Percentiles rank a stretch among this genome's conserved stretches.
phyloP scores from a whole-genome alignment of 441 rosid genomes.

The Macaranga tanarius region DNA sequence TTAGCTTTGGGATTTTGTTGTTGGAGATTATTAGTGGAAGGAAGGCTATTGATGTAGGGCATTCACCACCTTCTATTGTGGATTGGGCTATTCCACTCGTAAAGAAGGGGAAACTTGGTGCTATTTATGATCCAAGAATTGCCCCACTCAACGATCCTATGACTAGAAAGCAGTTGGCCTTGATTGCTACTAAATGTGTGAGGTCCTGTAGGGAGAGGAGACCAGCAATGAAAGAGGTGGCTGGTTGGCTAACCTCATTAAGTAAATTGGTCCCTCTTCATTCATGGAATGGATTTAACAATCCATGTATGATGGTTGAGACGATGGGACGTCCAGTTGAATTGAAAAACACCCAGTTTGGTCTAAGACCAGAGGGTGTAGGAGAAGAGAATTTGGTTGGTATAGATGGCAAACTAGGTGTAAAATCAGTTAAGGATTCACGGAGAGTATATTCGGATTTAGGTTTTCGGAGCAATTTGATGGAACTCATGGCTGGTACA shows the following conservation, averaged over 20 bases:
- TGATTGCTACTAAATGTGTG: slow-evolving; percentile 88
- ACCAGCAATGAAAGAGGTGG: slow-evolving; percentile 87
- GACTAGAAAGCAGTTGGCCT: slow-evolving; percentile 74
- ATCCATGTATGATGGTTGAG: slow-evolving; percentile 98
- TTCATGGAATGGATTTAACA: slow-evolving; percentile 87
- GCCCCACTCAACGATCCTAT: slow-evolving; percentile 60
- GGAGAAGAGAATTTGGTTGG: slow-evolving; percentile 36
- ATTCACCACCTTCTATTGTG: slow-evolving; percentile 89
- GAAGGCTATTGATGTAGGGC: slow-evolving; percentile 83
- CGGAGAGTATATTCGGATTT: slow-evolving; percentile 67
- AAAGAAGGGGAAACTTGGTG: slow-evolving; percentile 82
- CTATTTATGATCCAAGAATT: slow-evolving; percentile 73
- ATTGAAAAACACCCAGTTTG: slow-evolving; percentile 32
- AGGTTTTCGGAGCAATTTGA: slow-evolving; percentile 68
- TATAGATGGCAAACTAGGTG: slow-evolving; percentile 31
- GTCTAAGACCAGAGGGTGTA: slow-evolving; percentile 22
- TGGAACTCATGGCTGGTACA: slow-evolving; percentile 59
- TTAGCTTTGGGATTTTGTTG: slow-evolving; percentile 93
- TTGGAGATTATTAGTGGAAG: slow-evolving; percentile 92
- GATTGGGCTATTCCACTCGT: slow-evolving; percentile 96
- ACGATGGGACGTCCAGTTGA: slow-evolving; percentile 77
- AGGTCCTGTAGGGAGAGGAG: slow-evolving; percentile 95
- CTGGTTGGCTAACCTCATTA: slow-evolving; percentile 65
- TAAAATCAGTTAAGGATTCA: slow-evolving; percentile 36
- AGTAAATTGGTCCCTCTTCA: slow-evolving; percentile 75